Percentiles rank a stretch among this genome's conserved stretches.
phyloP scores from a whole-genome alignment of 225 moss, liverwort and hornwort species.

The Climacium dendroides region DNA sequence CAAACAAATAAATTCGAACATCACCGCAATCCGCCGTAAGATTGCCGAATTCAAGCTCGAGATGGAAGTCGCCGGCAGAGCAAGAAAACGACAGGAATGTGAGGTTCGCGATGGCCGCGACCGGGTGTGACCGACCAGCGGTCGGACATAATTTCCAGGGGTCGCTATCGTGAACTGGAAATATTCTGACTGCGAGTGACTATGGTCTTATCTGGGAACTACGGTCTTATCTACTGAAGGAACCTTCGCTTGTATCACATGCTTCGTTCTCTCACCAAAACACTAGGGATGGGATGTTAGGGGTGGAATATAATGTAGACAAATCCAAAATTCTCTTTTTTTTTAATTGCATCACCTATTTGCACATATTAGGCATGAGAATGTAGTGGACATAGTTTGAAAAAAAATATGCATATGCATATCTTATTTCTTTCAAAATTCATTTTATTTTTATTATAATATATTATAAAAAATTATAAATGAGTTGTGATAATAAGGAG shows the following conservation, averaged over 20 bases:
- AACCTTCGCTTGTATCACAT: neutral
- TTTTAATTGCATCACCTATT: neutral
- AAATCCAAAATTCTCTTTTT: neutral
- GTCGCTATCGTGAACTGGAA: no score
- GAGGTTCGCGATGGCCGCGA: neutral
- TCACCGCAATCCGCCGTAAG: neutral
- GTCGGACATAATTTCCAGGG: neutral
- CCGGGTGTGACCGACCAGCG: neutral
- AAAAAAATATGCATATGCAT: rapidly evolving
- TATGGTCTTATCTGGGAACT: neutral
- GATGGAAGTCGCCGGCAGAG: neutral
- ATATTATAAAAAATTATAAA: no score
- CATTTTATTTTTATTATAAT: neutral
- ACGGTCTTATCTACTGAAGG: neutral
- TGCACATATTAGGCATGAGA: neutral
- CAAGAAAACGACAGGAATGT: neutral
- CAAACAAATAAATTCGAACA: neutral
- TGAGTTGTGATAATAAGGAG: no score
- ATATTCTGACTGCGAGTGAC: neutral
- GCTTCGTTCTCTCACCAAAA: neutral
- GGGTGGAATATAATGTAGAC: no score
- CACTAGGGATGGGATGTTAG: neutral
- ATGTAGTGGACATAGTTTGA: neutral
- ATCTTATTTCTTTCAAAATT: neutral
- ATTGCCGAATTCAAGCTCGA: neutral